Percentiles rank a stretch among this genome's conserved stretches.
These are phyloP conservation scores for Candida ulmi DNA, from an alignment of 805 yeast species.

Conservation along the genomic window DNA sequence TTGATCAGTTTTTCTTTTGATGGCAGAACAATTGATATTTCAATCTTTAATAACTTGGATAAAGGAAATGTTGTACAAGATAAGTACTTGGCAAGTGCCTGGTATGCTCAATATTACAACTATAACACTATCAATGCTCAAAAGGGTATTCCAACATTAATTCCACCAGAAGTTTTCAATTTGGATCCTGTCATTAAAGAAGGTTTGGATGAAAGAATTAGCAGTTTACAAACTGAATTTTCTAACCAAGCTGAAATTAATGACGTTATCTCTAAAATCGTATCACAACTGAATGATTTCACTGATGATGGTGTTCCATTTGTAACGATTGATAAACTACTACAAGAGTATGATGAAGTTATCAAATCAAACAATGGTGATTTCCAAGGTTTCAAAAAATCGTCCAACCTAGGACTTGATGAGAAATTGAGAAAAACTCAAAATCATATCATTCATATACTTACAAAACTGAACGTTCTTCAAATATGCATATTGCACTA, in stretches of 20 bases:
- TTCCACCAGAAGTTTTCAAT: constrained; percentile 13
- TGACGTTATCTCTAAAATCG: constrained; percentile 3
- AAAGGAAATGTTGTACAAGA: constrained; percentile 7
- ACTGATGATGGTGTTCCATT: constrained; percentile 6
- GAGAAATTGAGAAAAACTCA: constrained; percentile 10
- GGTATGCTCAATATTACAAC: constrained; percentile 15
- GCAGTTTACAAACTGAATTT: constrained; percentile 2
- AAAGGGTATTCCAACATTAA: constrained; percentile 16
- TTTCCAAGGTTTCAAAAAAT: constrained; percentile 11
- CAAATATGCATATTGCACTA: constrained; percentile 13
- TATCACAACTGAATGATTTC: constrained; percentile 5
- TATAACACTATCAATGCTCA: constrained; percentile 9
- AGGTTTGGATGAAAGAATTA: background rate
- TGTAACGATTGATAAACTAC: constrained; percentile 1
- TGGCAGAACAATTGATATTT: background rate
- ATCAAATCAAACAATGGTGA: constrained; percentile 2
- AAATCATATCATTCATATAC: constrained; percentile 10
- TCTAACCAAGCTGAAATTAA: constrained; percentile 4
- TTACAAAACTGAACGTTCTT: constrained; percentile 8
- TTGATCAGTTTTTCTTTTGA: constrained; percentile 9
- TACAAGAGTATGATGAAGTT: constrained; percentile 9
- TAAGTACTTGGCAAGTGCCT: constrained; percentile 7
- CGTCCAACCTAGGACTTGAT: constrained; percentile 1
- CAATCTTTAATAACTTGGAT: constrained; percentile 9
- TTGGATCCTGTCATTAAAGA: constrained; percentile 6